Evolutionary conservation across 1,139 yeast genomes (phyloP).

Genomic region (Saccharomyces hybrid): DNA sequence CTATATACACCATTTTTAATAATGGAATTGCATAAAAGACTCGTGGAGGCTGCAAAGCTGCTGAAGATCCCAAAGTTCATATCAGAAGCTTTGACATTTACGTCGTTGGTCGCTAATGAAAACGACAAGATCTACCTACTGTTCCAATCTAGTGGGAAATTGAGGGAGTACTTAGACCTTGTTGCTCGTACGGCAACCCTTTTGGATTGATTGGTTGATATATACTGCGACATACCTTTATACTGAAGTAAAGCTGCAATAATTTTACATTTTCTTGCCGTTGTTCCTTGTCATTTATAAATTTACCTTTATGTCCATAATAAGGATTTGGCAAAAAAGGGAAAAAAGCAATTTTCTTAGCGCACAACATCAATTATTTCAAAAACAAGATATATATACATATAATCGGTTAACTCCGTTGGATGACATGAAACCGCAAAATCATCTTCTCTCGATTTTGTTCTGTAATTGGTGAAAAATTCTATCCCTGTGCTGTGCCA

Average conservation of each 20-base stretch:
- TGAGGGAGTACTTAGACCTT: slow-evolving; percentile 52
- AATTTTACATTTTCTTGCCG: neutral
- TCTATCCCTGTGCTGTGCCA: slow-evolving; percentile 56
- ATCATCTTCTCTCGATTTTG: slow-evolving; percentile 42
- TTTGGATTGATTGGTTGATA: slow-evolving; percentile 29
- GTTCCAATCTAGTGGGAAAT: slow-evolving; percentile 51
- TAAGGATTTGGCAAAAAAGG: too few relatives aligned
- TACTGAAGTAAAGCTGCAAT: neutral
- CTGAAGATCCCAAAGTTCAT: slow-evolving; percentile 35
- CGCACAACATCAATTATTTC: too few relatives aligned
- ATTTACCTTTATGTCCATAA: too few relatives aligned
- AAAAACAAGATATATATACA: too few relatives aligned
- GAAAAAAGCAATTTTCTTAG: too few relatives aligned
- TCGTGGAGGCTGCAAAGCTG: slow-evolving; percentile 38
- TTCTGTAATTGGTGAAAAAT: slow-evolving; percentile 51
- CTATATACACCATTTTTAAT: slow-evolving; percentile 69
- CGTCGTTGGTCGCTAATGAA: slow-evolving; percentile 49
- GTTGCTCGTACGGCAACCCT: slow-evolving; percentile 53
- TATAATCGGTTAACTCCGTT: too few relatives aligned
- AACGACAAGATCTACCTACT: slow-evolving; percentile 43
- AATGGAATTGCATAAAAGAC: slow-evolving; percentile 52
- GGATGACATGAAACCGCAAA: neutral
- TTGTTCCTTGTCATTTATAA: too few relatives aligned
- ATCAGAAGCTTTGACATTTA: slow-evolving; percentile 49
- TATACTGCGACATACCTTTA: neutral